Percentiles rank a stretch among this genome's conserved stretches.
These are phyloP conservation scores for Mucor sp. DNA, from an alignment of 371 early-diverging fungal species.

Conservation along the genomic window DNA sequence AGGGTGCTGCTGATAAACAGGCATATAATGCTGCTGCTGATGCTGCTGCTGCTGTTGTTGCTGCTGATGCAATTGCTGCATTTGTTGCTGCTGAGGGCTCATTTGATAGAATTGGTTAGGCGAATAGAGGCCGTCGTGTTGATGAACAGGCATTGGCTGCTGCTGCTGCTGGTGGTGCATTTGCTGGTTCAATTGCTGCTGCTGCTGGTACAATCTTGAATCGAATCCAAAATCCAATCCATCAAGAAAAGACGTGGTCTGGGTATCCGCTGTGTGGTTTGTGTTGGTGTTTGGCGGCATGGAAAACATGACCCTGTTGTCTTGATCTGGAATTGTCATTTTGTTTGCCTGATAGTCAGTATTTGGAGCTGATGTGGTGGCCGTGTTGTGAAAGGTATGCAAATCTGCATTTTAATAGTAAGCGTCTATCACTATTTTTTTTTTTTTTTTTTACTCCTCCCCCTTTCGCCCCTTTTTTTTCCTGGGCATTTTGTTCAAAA, in stretches of 20 bases:
- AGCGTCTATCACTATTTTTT: not conserved
- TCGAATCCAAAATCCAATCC: slow-evolving; percentile 10
- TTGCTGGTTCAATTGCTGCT: not conserved
- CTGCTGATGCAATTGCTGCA: slow-evolving; percentile 1
- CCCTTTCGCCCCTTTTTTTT: not conserved
- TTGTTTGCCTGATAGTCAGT: not conserved
- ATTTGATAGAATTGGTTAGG: not conserved
- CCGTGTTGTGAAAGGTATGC: slow-evolving; percentile 18
- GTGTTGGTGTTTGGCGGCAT: not conserved
- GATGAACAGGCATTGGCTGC: not conserved
- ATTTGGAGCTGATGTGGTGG: not conserved
- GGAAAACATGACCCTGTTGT: slow-evolving; percentile 5
- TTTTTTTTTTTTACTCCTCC: not conserved
- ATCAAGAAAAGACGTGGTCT: slow-evolving; percentile 14
- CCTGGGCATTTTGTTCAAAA: not conserved
- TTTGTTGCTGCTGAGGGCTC: slow-evolving; percentile 1
- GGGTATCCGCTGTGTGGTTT: slow-evolving; percentile 4
- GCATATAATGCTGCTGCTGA: not conserved
- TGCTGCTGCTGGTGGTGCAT: not conserved
- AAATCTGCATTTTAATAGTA: slow-evolving; percentile 18
- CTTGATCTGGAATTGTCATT: slow-evolving; percentile 6
- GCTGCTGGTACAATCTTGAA: not conserved
- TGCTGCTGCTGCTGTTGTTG: slow-evolving; percentile 1
- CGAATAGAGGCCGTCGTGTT: not conserved
- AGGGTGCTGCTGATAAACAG: too few relatives aligned